Conservation (phyloP, 75 land plant genomes). For the Picea sitchensis region DNA sequence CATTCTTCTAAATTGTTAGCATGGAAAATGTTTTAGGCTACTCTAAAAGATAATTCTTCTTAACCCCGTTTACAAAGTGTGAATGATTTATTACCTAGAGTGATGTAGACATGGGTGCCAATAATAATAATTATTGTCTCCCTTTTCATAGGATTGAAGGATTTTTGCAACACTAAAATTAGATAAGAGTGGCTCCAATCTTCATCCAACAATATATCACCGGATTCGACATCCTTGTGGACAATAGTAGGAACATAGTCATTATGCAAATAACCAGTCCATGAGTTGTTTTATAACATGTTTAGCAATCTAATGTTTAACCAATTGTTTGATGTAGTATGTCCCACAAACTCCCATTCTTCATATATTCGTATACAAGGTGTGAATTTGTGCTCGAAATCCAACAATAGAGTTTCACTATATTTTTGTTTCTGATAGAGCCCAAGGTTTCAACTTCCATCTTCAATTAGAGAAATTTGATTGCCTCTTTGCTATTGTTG, state of each 20-base stretch:
- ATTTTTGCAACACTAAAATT: slow-evolving; percentile 89
- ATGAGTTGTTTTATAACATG: no score
- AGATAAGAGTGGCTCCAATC: slow-evolving; percentile 70
- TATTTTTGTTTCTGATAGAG: no score
- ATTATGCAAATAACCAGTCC: no score
- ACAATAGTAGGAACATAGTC: not conserved
- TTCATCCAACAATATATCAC: slow-evolving; percentile 68
- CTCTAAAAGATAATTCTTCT: no score
- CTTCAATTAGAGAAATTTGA: slow-evolving; percentile 35
- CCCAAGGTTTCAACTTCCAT: slow-evolving; percentile 78
- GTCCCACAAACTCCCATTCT: no score
- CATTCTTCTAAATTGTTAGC: no score
- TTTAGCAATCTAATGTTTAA: no score
- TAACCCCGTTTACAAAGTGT: not conserved
- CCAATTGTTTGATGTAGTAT: no score
- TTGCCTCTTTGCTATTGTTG: not conserved
- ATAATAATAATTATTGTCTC: slow-evolving; percentile 65
- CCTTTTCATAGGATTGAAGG: slow-evolving; percentile 49
- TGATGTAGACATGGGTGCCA: slow-evolving; percentile 28
- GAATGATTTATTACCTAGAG: not conserved
- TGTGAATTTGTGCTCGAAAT: no score
- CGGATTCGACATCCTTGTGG: slow-evolving; percentile 74
- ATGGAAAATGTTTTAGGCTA: no score
- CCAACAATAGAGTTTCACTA: no score
- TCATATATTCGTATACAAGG: no score